A percentile compares a stretch with the other conserved stretches of the same genome.
These are phyloP conservation scores for Cercophora sp. DNA, from an alignment of 495 filamentous ascomycete genomes.

Conservation along the genomic window DNA sequence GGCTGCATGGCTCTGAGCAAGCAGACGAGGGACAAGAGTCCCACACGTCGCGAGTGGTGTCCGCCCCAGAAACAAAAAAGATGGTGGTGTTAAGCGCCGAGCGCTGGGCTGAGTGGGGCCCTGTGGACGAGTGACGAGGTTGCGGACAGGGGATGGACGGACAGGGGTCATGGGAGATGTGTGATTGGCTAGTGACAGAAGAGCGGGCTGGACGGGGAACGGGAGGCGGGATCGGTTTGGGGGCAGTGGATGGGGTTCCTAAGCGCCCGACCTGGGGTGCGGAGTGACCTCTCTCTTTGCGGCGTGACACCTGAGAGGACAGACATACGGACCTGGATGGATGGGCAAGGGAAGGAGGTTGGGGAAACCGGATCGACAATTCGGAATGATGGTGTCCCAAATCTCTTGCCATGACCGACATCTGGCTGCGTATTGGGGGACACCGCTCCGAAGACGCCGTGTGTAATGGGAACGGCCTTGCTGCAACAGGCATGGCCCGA, in stretches of 20 bases:
- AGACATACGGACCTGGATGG: no score
- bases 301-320: background rate
- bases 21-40: background rate
- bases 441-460: no score
- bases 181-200: background rate
- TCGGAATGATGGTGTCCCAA: no score
- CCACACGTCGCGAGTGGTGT: conserved; percentile 5
- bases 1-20: conserved; percentile 17
- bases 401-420: no score
- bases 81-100: conserved; percentile 12
- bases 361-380: no score
- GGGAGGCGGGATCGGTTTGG: background rate
- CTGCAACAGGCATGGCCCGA: no score
- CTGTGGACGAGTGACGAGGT: conserved; percentile 3
- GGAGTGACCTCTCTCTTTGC: no score
- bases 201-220: background rate
- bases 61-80: no score
- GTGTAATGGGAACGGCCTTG: no score
- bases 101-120: background rate
- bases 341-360: no score
- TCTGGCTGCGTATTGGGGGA: no score
- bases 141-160: background rate
- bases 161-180: background rate
- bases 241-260: background rate
- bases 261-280: conserved; percentile 3